Conservation (phyloP, 2,329 filamentous ascomycete genomes). For the Talaromyces rugulosus region DNA sequence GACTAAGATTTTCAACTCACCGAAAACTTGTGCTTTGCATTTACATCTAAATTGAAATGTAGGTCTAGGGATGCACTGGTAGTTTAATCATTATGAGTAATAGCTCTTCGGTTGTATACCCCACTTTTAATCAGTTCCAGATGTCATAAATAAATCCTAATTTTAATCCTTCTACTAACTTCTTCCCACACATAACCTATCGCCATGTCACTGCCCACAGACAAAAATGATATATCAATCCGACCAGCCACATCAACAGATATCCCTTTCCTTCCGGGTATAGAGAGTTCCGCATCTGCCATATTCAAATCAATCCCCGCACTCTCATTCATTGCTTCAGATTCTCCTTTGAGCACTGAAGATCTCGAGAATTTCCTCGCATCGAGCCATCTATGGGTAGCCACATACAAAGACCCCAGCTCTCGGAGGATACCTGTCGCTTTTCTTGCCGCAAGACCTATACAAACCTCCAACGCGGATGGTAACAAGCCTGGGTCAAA, state of each 20-base stretch:
- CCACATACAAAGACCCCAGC: neutral
- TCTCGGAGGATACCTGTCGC: neutral
- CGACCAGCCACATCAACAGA: neutral
- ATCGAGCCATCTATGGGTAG: constrained; percentile 4
- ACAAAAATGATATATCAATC: neutral
- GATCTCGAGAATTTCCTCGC: neutral
- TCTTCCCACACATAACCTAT: neutral
- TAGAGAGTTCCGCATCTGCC: constrained; percentile 7
- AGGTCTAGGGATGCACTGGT: neutral
- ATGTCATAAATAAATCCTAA: neutral
- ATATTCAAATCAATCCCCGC: constrained; percentile 7
- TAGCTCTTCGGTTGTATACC: neutral
- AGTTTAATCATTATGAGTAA: neutral
- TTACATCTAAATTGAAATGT: neutral
- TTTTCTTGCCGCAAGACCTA: constrained; percentile 8
- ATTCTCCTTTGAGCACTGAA: constrained; percentile 1
- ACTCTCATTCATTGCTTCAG: constrained; percentile 5
- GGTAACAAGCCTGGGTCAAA: neutral
- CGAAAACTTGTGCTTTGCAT: neutral
- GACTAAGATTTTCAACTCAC: neutral
- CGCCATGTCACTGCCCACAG: neutral
- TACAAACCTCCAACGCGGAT: neutral
- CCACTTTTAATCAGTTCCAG: neutral
- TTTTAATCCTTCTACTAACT: neutral
- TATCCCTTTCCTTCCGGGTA: constrained; percentile 3